Evolutionary conservation across 78 protist species (phyloP).

Genomic region (Tieghemostelium lacteum): DNA sequence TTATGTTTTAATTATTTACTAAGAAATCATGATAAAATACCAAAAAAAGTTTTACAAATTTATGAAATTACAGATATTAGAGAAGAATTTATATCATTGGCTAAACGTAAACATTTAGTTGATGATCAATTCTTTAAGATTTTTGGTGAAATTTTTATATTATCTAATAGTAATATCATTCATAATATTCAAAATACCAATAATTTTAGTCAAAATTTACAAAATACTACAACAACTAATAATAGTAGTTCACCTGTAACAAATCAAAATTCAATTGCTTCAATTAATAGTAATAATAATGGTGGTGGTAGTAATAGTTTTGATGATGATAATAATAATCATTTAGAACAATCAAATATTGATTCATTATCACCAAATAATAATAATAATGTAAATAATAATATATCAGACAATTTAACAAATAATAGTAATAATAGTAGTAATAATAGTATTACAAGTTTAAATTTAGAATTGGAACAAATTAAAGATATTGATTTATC

Average conservation of each 20-base stretch:
- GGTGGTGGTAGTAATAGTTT: not conserved
- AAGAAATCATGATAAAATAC: constrained; percentile 45
- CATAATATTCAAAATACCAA: not conserved
- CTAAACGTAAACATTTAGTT: constrained; percentile 48
- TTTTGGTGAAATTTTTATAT: constrained; percentile 63
- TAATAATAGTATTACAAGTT: not conserved
- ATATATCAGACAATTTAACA: not conserved
- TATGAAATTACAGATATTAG: constrained; percentile 54
- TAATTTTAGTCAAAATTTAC: not conserved
- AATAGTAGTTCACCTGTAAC: not conserved
- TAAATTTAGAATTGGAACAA: not conserved
- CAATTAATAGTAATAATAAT: not conserved
- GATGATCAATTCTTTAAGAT: constrained; percentile 72
- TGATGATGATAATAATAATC: constrained; percentile 14
- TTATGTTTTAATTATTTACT: constrained; percentile 47
- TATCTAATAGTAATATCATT: constrained; percentile 5
- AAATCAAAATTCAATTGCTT: not conserved
- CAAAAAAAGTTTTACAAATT: constrained; percentile 28
- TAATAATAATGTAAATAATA: constrained; percentile 6
- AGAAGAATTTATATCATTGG: constrained; percentile 36
- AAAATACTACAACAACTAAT: constrained; percentile 10
- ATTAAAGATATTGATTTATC: constrained; percentile 25
- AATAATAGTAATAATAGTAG: not conserved
- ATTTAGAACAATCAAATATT: too few species aligned
- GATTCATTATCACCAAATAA: not conserved